Evolutionary conservation across 495 filamentous ascomycete genomes (phyloP), one percentile per base, ranked within the genome.

Genomic region (Penicillium longicatenatum): DNA sequence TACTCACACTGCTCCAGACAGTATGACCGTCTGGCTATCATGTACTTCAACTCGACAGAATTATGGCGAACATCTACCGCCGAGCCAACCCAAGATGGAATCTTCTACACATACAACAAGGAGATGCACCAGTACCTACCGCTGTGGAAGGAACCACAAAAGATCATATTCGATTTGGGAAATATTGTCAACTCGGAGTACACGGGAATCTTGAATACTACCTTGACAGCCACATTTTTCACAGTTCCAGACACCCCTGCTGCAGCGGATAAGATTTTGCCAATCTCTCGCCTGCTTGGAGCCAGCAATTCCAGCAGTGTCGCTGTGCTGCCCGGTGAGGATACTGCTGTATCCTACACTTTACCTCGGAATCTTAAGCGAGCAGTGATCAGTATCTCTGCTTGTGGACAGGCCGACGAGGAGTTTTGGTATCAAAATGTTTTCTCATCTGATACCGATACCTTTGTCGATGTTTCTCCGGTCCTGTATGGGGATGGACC

Each of bases 81-180:
- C 14, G 43, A 46, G 43, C 43, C 43, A 46, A 46, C 43, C 6
- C 7, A 19, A 14, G 43, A 46, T 46, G 43, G 43, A 26, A 46
- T 46, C 19, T 46, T 24, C 4, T 46, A 46, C 43, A 22, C 43
- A 4, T 46, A 46, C 43, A 46, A 19, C 24, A 46, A 46, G 20
- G 43, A 46, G n/a, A 46, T 46, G 43, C 43, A 46, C 43, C 43
- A 46, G 21, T 46, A 46, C 43, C 20, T 46, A 12, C 20, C 43
- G 14, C 43, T 46, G 11, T 46, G 43, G 43, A 46, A 46, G 43
- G 19, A 46, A 5, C 43, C 43, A 4, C 43, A 46, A 46, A 46
- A 46, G 43, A 10, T 46, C 22, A 46, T 46, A 3, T 46, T 46
- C 12, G 43, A 46, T 12, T 24, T 46, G 17, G 43, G 43, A 22